Evolutionary conservation across 177 flowering plant species (phyloP).

Genomic region (Telopea speciosissima): DNA sequence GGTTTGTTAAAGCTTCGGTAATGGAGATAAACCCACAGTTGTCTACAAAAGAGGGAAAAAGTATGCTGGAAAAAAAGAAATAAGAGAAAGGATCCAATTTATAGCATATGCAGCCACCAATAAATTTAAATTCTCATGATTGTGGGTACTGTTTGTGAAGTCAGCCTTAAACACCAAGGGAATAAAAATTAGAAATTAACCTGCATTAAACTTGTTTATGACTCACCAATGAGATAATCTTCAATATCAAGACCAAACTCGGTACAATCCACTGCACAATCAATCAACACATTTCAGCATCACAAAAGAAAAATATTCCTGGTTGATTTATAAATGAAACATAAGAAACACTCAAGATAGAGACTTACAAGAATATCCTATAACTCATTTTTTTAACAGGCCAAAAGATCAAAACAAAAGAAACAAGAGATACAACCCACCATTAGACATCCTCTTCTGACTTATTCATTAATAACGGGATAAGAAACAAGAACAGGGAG

Average conservation of each 20-base stretch:
- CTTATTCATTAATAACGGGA: too few species aligned
- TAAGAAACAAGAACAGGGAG: neutral
- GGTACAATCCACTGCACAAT: slow-evolving; percentile 54
- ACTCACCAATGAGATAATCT: slow-evolving; percentile 89
- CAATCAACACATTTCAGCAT: neutral
- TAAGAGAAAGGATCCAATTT: too few species aligned
- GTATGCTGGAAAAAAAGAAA: too few species aligned
- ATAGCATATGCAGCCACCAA: too few species aligned
- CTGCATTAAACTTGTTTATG: neutral
- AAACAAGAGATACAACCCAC: too few species aligned
- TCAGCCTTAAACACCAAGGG: neutral
- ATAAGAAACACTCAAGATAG: neutral
- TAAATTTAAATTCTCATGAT: too few species aligned
- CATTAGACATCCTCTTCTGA: too few species aligned
- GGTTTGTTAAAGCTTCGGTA: too few species aligned
- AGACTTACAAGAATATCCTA: neutral
- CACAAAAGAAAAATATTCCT: neutral
- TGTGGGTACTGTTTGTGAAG: neutral
- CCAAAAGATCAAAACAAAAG: too few species aligned
- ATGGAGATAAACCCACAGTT: too few species aligned
- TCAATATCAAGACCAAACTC: slow-evolving; percentile 85
- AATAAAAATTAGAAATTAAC: neutral
- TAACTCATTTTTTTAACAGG: too few species aligned
- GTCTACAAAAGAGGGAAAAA: too few species aligned
- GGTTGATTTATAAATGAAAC: neutral